Conservation (phyloP, 1,139 yeast species). For the Suhomyces terraborum region DNA sequence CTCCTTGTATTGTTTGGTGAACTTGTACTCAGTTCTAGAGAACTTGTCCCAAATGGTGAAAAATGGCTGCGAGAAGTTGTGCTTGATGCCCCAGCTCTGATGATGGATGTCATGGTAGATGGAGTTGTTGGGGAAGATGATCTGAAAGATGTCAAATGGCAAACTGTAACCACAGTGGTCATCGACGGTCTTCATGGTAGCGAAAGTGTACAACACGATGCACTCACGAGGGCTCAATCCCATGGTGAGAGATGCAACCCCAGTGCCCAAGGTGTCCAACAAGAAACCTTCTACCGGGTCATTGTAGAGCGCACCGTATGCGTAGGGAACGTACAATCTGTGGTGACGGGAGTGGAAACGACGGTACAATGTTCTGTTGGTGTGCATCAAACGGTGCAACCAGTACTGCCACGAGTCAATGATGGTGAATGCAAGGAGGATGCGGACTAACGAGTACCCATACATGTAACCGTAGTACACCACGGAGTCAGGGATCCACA, state of each 20-base stretch:
- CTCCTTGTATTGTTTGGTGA: slow-evolving; percentile 58
- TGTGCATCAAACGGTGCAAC: slow-evolving; percentile 87
- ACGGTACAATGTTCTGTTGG: slow-evolving; percentile 71
- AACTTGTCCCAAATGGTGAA: slow-evolving; percentile 89
- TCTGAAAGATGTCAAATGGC: slow-evolving; percentile 88
- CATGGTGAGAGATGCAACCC: slow-evolving; percentile 67
- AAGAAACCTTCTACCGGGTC: slow-evolving; percentile 92
- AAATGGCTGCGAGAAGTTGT: slow-evolving; percentile 95
- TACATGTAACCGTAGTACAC: slow-evolving; percentile 57
- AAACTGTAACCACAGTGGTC: slow-evolving; percentile 96
- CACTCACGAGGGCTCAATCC: slow-evolving; percentile 76
- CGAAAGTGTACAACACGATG: slow-evolving; percentile 72
- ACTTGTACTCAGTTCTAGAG: slow-evolving; percentile 71
- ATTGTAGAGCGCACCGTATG: slow-evolving; percentile 93
- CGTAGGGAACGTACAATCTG: slow-evolving; percentile 90
- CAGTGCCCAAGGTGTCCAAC: slow-evolving; percentile 90
- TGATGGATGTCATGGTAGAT: slow-evolving; percentile 97
- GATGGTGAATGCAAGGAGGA: slow-evolving; percentile 65
- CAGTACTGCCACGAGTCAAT: slow-evolving; percentile 95
- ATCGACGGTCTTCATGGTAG: slow-evolving; percentile 94
- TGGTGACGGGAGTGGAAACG: slow-evolving; percentile 94
- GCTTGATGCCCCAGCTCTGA: slow-evolving; percentile 92
- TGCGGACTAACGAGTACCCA: slow-evolving; percentile 59
- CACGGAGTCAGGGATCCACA: slow-evolving; percentile 44
- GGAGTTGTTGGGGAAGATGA: slow-evolving; percentile 89